These are phyloP conservation scores for Mycena sanguinolenta DNA, from an alignment of 768 basidiomycete genomes.

Conservation along the genomic window DNA sequence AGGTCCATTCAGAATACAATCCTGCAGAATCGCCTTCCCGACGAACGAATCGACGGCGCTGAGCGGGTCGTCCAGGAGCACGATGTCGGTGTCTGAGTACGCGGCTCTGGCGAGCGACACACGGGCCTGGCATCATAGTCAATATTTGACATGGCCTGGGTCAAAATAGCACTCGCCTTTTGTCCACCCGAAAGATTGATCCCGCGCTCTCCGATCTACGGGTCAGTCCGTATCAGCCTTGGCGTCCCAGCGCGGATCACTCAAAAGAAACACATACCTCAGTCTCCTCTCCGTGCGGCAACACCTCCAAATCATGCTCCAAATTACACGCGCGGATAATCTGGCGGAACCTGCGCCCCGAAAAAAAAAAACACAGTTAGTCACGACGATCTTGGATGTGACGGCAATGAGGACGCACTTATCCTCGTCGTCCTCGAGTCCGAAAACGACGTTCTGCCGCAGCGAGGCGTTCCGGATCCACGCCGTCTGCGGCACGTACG, in stretches of 20 bases:
- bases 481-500: constrained; percentile 71
- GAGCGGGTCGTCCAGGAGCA: constrained; percentile 86
- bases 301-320: constrained; percentile 76
- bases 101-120: constrained; percentile 83
- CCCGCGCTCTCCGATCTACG: constrained; percentile 78
- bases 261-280: constrained; percentile 46
- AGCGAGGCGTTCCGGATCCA: constrained; percentile 81
- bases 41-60: constrained; percentile 86
- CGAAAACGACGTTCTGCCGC: constrained; percentile 82
- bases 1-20: constrained; percentile 70
- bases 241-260: not conserved
- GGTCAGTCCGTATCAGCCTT: no score
- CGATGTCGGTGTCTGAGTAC: constrained; percentile 79
- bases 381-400: not conserved
- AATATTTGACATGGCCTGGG: no score
- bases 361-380: not conserved
- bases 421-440: constrained; percentile 71
- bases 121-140: no score
- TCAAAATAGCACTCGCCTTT: not conserved
- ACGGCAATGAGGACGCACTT: constrained; percentile 48
- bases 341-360: constrained; percentile 61
- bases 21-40: constrained; percentile 72
- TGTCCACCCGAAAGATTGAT: constrained; percentile 73
- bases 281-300: constrained; percentile 77
- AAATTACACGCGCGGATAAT: constrained; percentile 77